Evolutionary conservation across 768 basidiomycete genomes (phyloP), one percentile per base, ranked within the genome.

Genomic region (Phylloporus scabripes): DNA sequence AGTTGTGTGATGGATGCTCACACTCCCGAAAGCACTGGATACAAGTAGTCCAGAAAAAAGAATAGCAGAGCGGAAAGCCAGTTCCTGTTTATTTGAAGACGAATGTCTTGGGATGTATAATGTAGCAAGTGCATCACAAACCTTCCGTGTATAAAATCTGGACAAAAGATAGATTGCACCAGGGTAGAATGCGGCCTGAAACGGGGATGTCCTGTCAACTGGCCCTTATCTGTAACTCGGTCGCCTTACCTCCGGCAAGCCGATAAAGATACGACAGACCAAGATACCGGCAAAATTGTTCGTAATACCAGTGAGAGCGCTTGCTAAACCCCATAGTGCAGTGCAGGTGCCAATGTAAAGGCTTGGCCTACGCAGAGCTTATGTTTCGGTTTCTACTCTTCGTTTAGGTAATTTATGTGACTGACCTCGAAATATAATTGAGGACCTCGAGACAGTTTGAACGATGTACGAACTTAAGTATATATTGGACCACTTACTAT

Each of bases 11-110:
- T 4, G 10, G 23, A 31, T 42, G 18, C 79, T 61, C 48, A 84
- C 83, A 46, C 76, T 71, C 41, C 84, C 83, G 57, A 85, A 83
- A 4, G 84, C 83, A 61, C 81, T 81, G 3, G 82, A 80, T 34
- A 83, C 69, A 8, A 85, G 70, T 14, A 79, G 59, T 7, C 82
- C 82, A 1, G 72, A 70, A 57, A 77, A 83, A 5, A 87, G 69
- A 39, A 84, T 71, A 2, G 81, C 80, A 10, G 77, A 77, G 33
- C 83, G 76, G 47, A 85, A 78, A 2, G 82, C 79, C 15, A 84
- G 66, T 68, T 86, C 82, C 80, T 83, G 32, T 1, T 32, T 0
- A 9, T 23, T 23, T 23, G 28, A 23, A 36, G 28, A 43, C 10
- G 2, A 20, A 29, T 47, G 5, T 6, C 20, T 31, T 2, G 15